phyloP scores from a whole-genome alignment of 169 alveolate species.

The Eimeria maxima region DNA sequence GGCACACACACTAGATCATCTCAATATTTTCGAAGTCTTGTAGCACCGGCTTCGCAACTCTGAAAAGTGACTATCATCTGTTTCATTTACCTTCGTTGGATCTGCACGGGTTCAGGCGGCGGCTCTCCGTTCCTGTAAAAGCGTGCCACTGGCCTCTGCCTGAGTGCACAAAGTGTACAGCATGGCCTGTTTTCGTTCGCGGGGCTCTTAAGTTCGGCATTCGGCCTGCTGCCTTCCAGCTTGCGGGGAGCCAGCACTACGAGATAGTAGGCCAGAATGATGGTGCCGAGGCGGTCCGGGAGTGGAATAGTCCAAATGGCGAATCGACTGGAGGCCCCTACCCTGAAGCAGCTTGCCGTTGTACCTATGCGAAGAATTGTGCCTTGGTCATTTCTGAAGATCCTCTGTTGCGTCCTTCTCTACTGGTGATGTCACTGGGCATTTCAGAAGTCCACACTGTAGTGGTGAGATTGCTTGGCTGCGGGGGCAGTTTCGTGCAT shows the following conservation, averaged over 20 bases:
- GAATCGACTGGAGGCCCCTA: not conserved
- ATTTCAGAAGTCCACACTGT: conserved; percentile 64
- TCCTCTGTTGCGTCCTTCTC: conserved; percentile 56
- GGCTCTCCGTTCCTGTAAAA: conserved; percentile 33
- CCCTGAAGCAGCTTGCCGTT: conserved; percentile 8
- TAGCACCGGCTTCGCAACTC: not conserved
- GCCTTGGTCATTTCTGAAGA: conserved; percentile 59
- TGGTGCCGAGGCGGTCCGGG: not conserved
- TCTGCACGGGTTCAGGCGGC: conserved; percentile 34
- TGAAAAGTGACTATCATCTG: not conserved
- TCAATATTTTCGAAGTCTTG: not conserved
- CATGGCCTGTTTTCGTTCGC: not conserved
- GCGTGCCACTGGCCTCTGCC: conserved; percentile 74
- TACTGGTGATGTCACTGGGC: conserved; percentile 44
- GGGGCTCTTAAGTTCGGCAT: not conserved
- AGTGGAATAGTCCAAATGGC: not conserved
- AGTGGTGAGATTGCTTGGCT: not conserved
- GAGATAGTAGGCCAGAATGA: not conserved
- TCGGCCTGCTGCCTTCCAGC: not conserved
- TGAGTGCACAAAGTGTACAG: not conserved
- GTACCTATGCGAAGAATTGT: conserved; percentile 1
- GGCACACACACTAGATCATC: not conserved
- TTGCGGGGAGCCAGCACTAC: not conserved
- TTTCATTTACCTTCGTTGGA: not conserved
- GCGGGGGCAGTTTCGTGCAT: not conserved